phyloP scores from a whole-genome alignment of 345 rosid genomes.

The Turnera subulata region DNA sequence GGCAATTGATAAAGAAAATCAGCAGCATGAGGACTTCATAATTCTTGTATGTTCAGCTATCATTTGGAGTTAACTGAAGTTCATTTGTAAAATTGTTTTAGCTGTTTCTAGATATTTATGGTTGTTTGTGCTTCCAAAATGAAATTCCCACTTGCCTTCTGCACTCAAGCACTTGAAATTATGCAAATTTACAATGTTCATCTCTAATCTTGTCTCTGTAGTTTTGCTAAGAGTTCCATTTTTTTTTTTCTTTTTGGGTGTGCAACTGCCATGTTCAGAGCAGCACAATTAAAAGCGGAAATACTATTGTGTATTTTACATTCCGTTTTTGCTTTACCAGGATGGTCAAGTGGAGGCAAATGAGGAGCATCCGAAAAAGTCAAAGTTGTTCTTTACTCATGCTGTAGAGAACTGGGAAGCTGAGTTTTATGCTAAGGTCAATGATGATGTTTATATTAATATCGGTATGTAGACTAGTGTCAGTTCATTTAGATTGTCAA shows the following conservation, averaged over 20 bases:
- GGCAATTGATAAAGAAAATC: constrained; percentile 38
- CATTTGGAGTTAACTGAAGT: constrained; percentile 12
- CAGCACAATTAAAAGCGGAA: constrained; percentile 2
- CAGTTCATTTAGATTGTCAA: constrained; percentile 6
- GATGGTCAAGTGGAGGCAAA: constrained; percentile 57
- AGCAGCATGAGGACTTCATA: constrained; percentile 47
- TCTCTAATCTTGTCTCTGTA: neutral
- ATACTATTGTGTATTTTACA: neutral
- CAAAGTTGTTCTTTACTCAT: constrained; percentile 40
- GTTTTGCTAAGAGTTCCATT: no score
- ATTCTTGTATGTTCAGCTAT: constrained; percentile 36
- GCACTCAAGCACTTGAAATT: neutral
- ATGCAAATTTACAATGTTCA: neutral
- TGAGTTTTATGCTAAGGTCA: constrained; percentile 69
- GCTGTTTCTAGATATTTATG: neutral
- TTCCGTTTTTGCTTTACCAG: constrained; percentile 31
- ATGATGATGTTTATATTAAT: constrained; percentile 74
- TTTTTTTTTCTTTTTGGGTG: no score
- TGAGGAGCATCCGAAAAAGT: constrained; percentile 48
- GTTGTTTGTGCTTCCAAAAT: neutral
- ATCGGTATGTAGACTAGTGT: constrained; percentile 44
- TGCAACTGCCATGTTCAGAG: no score
- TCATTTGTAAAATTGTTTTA: neutral
- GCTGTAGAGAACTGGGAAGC: constrained; percentile 69
- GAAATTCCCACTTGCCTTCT: neutral